These are phyloP conservation scores for Casaregolazyma lundiana DNA, from an alignment of 1,139 yeast genomes.

Conservation along the genomic window DNA sequence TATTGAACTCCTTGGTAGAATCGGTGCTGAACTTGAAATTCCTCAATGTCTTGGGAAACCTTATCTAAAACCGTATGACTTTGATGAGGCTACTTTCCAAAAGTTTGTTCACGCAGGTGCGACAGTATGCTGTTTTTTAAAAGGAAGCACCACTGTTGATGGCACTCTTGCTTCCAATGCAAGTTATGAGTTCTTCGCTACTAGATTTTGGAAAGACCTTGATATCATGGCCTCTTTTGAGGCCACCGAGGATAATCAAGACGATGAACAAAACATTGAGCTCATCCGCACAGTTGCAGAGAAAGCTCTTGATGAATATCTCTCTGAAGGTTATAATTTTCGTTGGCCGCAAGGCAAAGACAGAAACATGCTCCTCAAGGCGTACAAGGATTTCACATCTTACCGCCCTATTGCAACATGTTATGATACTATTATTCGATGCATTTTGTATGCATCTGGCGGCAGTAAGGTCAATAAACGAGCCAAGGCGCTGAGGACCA, in stretches of 20 bases:
- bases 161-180: slow-evolving; percentile 1
- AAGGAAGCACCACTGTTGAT: neutral
- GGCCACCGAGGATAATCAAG: neutral
- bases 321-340: neutral
- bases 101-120: neutral
- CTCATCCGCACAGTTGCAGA: neutral
- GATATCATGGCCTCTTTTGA: slow-evolving; percentile 1
- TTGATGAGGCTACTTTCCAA: slow-evolving; percentile 1
- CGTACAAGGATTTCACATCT: slow-evolving; percentile 16
- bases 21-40: slow-evolving; percentile 44
- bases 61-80: neutral
- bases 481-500: slow-evolving; percentile 58
- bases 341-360: neutral
- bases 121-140: neutral
- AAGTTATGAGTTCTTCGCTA: neutral
- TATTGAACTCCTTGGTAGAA: slow-evolving; percentile 52
- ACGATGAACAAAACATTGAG: neutral
- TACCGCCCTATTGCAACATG: slow-evolving; percentile 36
- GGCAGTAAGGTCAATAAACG: slow-evolving; percentile 56
- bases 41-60: slow-evolving; percentile 14
- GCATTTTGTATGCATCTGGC: slow-evolving; percentile 47
- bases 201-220: slow-evolving; percentile 1
- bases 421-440: slow-evolving; percentile 50
- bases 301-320: neutral
- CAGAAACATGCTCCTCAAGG: slow-evolving; percentile 2